Conservation (phyloP, 2,329 filamentous ascomycete genomes). For the Penicillium concentricum region DNA sequence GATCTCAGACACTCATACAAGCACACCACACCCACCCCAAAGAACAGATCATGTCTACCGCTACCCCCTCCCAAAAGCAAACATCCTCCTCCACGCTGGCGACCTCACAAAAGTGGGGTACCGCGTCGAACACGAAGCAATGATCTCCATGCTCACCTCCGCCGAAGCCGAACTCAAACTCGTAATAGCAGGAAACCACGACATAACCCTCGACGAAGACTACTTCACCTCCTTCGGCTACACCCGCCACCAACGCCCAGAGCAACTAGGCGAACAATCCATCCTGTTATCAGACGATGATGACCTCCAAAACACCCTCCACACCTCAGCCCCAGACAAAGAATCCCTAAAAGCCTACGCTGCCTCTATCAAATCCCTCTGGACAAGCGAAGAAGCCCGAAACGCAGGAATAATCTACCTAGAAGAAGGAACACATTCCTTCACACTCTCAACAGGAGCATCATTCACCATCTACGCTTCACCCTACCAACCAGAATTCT, state of each 20-base stretch:
- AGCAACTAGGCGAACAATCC: slow-evolving; percentile 21
- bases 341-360: slow-evolving; percentile 16
- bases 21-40: slow-evolving; percentile 22
- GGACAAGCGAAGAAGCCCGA: slow-evolving; percentile 46
- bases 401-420: slow-evolving; percentile 53
- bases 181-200: slow-evolving; percentile 64
- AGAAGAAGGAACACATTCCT: slow-evolving; percentile 53
- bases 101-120: slow-evolving; percentile 57
- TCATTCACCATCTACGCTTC: slow-evolving; percentile 53
- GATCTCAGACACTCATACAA: slow-evolving; percentile 46
- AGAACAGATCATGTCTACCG: slow-evolving; percentile 32
- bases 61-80: slow-evolving; percentile 49
- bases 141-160: slow-evolving; percentile 48
- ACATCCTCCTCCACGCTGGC: slow-evolving; percentile 59
- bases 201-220: slow-evolving; percentile 55
- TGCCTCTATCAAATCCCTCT: slow-evolving; percentile 44
- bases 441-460: slow-evolving; percentile 49
- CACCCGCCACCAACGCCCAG: slow-evolving; percentile 26
- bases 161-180: slow-evolving; percentile 59
- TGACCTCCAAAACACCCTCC: slow-evolving; percentile 16
- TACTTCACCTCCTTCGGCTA: slow-evolving; percentile 44
- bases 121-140: slow-evolving; percentile 47
- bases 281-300: slow-evolving; percentile 20
- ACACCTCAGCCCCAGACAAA: not conserved
- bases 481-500: slow-evolving; percentile 57